Conservation (phyloP, 257 asterid species). For the Nicotiana attenuata region DNA sequence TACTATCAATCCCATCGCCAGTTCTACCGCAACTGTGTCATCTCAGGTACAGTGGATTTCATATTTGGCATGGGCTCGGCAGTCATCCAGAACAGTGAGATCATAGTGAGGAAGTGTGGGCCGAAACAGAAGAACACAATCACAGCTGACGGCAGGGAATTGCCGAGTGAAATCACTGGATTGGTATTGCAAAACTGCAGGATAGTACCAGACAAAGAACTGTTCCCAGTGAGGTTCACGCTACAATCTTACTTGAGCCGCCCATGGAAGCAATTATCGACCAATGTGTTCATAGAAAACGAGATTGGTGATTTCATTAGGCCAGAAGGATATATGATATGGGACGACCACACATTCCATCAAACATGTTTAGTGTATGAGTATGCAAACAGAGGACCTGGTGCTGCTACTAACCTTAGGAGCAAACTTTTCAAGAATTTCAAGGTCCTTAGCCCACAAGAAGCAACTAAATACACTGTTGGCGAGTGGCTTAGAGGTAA, state of each 20-base stretch:
- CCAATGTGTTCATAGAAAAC: conserved; percentile 51
- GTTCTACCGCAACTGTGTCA: conserved; percentile 62
- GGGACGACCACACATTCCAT: conserved; percentile 26
- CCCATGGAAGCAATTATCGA: conserved; percentile 45
- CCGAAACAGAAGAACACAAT: conserved; percentile 46
- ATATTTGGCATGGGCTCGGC: conserved; percentile 64
- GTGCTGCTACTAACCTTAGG: conserved; percentile 27
- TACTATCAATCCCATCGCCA: conserved; percentile 52
- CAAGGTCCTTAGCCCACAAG: conserved; percentile 17
- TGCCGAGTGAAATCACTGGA: conserved; percentile 26
- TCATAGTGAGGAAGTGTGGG: conserved; percentile 36
- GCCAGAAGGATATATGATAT: conserved; percentile 46
- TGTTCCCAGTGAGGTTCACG: conserved; percentile 25
- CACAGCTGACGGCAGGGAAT: conserved; percentile 63
- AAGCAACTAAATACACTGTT: conserved; percentile 20
- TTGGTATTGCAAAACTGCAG: conserved; percentile 60
- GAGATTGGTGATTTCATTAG: conserved; percentile 55
- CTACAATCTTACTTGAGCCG: conserved; percentile 42
- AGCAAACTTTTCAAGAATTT: conserved; percentile 16
- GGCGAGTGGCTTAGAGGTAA: conserved; percentile 14
- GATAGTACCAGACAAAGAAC: conserved; percentile 42
- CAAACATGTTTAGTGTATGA: conserved; percentile 36
- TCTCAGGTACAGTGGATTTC: conserved; percentile 74
- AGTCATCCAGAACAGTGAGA: conserved; percentile 55
- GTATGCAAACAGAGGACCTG: conserved; percentile 61